These are phyloP conservation scores for Hemisphaericaspora subhashii DNA, from an alignment of 1,139 yeast genomes.

Conservation along the genomic window DNA sequence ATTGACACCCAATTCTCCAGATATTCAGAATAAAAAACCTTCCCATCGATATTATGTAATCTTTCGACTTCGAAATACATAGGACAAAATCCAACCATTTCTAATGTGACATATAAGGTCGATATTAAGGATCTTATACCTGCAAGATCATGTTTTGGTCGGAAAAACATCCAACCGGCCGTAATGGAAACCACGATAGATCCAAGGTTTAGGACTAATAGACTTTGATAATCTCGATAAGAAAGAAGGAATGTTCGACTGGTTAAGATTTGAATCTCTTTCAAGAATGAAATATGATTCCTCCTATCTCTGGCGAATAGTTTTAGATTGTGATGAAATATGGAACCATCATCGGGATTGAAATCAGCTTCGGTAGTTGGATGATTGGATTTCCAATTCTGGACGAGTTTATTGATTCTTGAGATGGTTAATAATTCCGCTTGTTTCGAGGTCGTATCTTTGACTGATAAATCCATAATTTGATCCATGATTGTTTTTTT, in stretches of 20 bases:
- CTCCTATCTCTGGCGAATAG: constrained; percentile 28
- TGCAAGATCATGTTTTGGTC: constrained; percentile 58
- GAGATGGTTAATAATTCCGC: constrained; percentile 42
- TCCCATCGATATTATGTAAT: constrained; percentile 66
- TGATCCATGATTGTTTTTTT: constrained; percentile 51
- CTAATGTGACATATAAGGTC: constrained; percentile 60
- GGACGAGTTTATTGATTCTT: constrained; percentile 48
- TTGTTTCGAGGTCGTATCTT: constrained; percentile 52
- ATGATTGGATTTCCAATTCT: constrained; percentile 44
- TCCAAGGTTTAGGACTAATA: constrained; percentile 55
- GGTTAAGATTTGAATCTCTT: constrained; percentile 56
- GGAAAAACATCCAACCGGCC: constrained; percentile 76
- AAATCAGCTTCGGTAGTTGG: background rate
- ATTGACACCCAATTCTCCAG: constrained; percentile 69
- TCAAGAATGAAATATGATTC: constrained; percentile 28
- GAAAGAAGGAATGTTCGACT: constrained; percentile 57
- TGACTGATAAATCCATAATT: constrained; percentile 68
- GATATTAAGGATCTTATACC: constrained; percentile 72
- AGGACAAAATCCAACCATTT: constrained; percentile 68
- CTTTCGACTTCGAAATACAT: constrained; percentile 73
- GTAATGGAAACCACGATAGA: constrained; percentile 57
- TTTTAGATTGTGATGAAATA: constrained; percentile 24
- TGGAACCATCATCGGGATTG: constrained; percentile 7
- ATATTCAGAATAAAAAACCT: constrained; percentile 70
- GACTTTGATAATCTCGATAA: constrained; percentile 58